Percentiles rank a stretch among this genome's conserved stretches.
phyloP scores from a whole-genome alignment of 352 stramenopile species.

The Phytophthora citricola region DNA sequence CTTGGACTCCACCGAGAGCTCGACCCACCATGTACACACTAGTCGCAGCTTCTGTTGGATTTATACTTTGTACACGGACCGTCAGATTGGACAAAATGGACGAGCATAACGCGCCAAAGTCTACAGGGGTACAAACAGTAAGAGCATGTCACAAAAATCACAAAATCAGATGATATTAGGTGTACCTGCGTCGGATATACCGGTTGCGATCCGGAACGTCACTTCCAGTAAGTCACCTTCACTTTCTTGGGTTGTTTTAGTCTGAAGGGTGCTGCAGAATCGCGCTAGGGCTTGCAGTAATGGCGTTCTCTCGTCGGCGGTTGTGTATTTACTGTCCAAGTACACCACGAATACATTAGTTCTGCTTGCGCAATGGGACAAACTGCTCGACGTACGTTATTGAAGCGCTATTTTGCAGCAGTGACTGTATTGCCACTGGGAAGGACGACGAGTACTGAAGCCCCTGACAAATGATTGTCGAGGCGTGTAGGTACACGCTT shows the following conservation, averaged over 20 bases:
- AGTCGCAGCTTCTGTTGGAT: constrained; percentile 31
- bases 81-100: constrained; percentile 47
- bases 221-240: constrained; percentile 70
- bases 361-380: background rate
- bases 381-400: constrained; percentile 50
- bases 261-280: constrained; percentile 28
- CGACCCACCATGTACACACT: constrained; percentile 59
- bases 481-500: constrained; percentile 50
- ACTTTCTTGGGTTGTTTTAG: constrained; percentile 23
- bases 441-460: constrained; percentile 58
- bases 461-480: constrained; percentile 53
- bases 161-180: background rate
- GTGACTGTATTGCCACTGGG: constrained; percentile 46
- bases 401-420: constrained; percentile 56
- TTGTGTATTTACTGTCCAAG: constrained; percentile 68
- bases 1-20: constrained; percentile 58
- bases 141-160: constrained; percentile 3
- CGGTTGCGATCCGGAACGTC: constrained; percentile 58
- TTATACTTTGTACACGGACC: constrained; percentile 38
- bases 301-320: constrained; percentile 51
- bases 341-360: constrained; percentile 2
- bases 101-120: constrained; percentile 63
- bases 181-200: constrained; percentile 57
- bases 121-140: constrained; percentile 29
- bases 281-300: constrained; percentile 44